Evolutionary conservation across 306 rosid species (phyloP).

Genomic region (Sindora glabra): DNA sequence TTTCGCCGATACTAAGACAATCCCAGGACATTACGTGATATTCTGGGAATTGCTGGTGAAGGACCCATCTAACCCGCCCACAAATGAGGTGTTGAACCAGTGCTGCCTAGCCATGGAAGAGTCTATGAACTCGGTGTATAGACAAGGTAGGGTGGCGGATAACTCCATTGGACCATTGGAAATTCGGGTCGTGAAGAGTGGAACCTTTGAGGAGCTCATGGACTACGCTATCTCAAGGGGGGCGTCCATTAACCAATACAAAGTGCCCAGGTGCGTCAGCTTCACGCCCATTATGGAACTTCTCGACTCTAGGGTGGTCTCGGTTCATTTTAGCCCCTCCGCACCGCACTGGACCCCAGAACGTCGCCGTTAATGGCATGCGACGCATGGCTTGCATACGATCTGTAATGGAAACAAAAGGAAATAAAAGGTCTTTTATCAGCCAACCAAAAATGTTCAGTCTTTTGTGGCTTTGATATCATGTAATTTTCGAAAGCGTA

Average conservation of each 20-base stretch:
- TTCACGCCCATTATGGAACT: conserved; percentile 80
- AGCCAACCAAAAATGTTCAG: not conserved
- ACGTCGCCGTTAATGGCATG: conserved; percentile 37
- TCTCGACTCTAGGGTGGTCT: conserved; percentile 64
- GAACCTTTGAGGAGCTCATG: conserved; percentile 92
- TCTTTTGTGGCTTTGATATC: conserved; percentile 22
- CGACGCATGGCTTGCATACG: conserved; percentile 16
- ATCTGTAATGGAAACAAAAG: not conserved
- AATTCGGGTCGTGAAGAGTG: conserved; percentile 76
- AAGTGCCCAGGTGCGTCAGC: conserved; percentile 83
- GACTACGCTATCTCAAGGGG: conserved; percentile 92
- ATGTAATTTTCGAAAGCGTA: conserved; percentile 24
- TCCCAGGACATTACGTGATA: conserved; percentile 91
- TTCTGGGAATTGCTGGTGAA: conserved; percentile 76
- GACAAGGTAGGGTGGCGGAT: conserved; percentile 80
- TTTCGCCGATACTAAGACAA: conserved; percentile 49
- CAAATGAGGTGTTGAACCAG: conserved; percentile 24
- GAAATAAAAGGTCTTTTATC: not conserved
- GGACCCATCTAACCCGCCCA: conserved; percentile 44
- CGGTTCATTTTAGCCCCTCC: conserved; percentile 74
- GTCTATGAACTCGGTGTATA: conserved; percentile 69
- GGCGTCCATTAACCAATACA: conserved; percentile 88
- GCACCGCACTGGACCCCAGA: conserved; percentile 79
- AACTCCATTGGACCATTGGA: conserved; percentile 86
- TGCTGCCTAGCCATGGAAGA: conserved; percentile 84